Percentiles rank a stretch among this genome's conserved stretches.
phyloP scores from a whole-genome alignment of 257 asterid genomes.

The Parsonsia alboflavescens region DNA sequence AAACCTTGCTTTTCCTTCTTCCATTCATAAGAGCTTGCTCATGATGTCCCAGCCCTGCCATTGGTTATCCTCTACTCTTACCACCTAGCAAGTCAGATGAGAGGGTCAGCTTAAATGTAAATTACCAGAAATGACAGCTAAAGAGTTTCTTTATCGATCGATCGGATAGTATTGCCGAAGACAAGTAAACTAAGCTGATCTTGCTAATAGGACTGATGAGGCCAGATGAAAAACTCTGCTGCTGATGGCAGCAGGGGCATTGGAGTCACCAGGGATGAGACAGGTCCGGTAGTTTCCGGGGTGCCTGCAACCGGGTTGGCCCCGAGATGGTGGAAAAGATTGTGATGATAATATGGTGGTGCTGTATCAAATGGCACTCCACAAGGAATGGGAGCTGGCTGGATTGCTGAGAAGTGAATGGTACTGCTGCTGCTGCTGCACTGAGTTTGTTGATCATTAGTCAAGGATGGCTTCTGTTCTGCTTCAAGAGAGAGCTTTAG shows the following conservation, averaged over 20 bases:
- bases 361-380: slow-evolving; percentile 58
- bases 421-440: slow-evolving; percentile 38
- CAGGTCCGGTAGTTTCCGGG: slow-evolving; percentile 19
- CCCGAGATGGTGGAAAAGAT: slow-evolving; percentile 55
- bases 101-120: slow-evolving; percentile 21
- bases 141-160: background rate
- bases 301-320: slow-evolving; percentile 10
- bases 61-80: slow-evolving; percentile 32
- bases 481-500: slow-evolving; percentile 57
- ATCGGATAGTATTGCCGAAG: slow-evolving; percentile 27
- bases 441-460: slow-evolving; percentile 29
- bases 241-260: slow-evolving; percentile 47
- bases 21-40: slow-evolving; percentile 9
- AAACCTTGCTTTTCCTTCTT: background rate
- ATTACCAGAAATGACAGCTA: slow-evolving; percentile 12
- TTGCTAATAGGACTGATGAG: slow-evolving; percentile 61
- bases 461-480: slow-evolving; percentile 35
- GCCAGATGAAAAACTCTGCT: slow-evolving; percentile 77
- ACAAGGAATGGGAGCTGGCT: slow-evolving; percentile 48
- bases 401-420: slow-evolving; percentile 55
- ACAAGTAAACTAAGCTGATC: slow-evolving; percentile 17
- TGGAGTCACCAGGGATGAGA: slow-evolving; percentile 35
- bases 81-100: slow-evolving; percentile 35
- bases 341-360: slow-evolving; percentile 33
- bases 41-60: slow-evolving; percentile 18